These are phyloP conservation scores for Irpex sp. DNA, from an alignment of 1,284 basidiomycete genomes.

Conservation along the genomic window DNA sequence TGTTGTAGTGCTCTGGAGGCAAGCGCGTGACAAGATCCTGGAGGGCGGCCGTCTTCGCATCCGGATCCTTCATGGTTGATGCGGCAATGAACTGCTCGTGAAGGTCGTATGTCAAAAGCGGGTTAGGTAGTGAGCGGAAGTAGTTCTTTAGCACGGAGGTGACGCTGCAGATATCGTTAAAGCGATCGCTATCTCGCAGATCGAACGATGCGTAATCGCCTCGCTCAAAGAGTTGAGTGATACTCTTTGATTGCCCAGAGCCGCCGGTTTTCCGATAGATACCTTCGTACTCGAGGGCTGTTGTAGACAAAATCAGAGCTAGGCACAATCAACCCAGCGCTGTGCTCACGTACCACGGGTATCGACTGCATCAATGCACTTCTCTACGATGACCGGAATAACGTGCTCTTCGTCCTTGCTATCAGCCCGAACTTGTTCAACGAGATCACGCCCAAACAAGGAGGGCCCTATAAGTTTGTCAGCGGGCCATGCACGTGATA, in stretches of 20 bases:
- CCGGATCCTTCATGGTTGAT: constrained; percentile 62
- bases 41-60: constrained; percentile 56
- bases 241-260: constrained; percentile 85
- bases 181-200: constrained; percentile 79
- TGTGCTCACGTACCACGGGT: constrained; percentile 51
- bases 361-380: constrained; percentile 93
- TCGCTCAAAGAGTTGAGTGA: constrained; percentile 92
- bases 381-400: constrained; percentile 89
- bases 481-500: constrained; percentile 3
- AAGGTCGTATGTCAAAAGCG: constrained; percentile 85
- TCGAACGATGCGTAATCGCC: constrained; percentile 88
- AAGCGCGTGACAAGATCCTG: constrained; percentile 72
- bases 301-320: not conserved
- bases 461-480: constrained; percentile 53
- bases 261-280: constrained; percentile 98
- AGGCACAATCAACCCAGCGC: too few relatives aligned
- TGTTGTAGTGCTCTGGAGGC: constrained; percentile 85
- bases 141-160: constrained; percentile 97
- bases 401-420: constrained; percentile 51
- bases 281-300: constrained; percentile 88
- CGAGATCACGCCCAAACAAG: constrained; percentile 87
- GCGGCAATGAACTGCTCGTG: constrained; percentile 88
- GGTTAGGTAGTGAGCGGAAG: constrained; percentile 87
- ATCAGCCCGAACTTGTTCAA: constrained; percentile 80
- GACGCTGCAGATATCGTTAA: constrained; percentile 96